phyloP scores from a whole-genome alignment of 306 rosid genomes.

The Fragaria nilgerrensis region DNA sequence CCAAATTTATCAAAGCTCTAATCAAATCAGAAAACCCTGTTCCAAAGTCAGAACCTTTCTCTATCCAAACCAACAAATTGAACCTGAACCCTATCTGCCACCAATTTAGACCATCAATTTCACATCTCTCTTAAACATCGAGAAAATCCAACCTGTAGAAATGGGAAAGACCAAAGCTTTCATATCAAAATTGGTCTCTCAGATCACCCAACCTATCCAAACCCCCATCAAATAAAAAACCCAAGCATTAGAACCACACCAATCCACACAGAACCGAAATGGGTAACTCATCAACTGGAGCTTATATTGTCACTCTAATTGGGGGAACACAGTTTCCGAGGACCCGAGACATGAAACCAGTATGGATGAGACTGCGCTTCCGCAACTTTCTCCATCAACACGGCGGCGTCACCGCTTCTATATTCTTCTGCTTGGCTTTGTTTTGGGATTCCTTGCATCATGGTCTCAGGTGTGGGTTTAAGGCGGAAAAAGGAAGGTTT shows the following conservation, averaged over 20 bases:
- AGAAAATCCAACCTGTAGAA: not conserved
- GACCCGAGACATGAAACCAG: constrained; percentile 92
- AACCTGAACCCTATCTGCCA: not conserved
- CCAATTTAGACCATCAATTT: not conserved
- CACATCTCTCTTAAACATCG: not conserved
- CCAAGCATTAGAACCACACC: not conserved
- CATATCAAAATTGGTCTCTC: not conserved
- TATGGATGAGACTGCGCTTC: constrained; percentile 55
- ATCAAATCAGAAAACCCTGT: not conserved
- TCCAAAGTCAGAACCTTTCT: not conserved
- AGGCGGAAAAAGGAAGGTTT: not conserved
- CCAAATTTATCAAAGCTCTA: not conserved
- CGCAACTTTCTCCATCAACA: constrained; percentile 10
- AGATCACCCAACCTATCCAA: not conserved
- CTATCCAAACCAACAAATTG: not conserved
- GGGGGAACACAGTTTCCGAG: constrained; percentile 66
- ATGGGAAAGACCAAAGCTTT: not conserved
- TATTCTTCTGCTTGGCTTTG: constrained; percentile 6
- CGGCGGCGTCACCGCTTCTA: constrained; percentile 6
- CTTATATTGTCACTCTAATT: constrained; percentile 77
- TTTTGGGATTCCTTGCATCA: constrained; percentile 32
- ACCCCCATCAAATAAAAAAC: not conserved
- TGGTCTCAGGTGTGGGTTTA: constrained; percentile 1
- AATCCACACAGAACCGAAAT: constrained; percentile 7
- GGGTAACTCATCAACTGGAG: constrained; percentile 76